phyloP scores from a whole-genome alignment of 2,329 filamentous ascomycete genomes.

The Aspergillus melleus region DNA sequence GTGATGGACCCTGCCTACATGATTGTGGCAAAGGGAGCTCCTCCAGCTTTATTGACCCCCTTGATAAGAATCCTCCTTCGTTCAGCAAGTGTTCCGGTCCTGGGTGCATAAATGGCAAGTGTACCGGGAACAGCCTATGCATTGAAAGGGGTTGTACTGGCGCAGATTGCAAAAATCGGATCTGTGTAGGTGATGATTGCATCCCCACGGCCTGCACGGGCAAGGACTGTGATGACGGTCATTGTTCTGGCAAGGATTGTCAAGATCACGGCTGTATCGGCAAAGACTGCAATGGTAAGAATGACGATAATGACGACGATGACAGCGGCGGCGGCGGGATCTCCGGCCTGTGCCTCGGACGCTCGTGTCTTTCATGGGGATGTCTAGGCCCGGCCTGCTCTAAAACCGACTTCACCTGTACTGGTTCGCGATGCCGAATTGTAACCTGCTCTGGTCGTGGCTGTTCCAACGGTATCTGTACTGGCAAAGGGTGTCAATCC shows the following conservation, averaged over 20 bases:
- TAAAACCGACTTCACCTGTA: constrained; percentile 4
- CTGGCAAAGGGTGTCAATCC: constrained; percentile 9
- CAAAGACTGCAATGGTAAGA: constrained; percentile 4
- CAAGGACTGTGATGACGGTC: constrained; percentile 2
- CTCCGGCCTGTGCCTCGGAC: constrained; percentile 7
- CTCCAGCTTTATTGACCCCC: constrained; percentile 11
- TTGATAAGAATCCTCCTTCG: constrained; percentile 12
- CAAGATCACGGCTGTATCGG: constrained; percentile 14
- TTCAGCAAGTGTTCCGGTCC: constrained; percentile 13
- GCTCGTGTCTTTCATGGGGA: constrained; percentile 12
- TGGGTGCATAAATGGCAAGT: constrained; percentile 11
- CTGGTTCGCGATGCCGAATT: constrained; percentile 6
- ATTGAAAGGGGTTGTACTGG: constrained; percentile 14
- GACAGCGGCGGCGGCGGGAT: not conserved
- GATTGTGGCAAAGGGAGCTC: constrained; percentile 5
- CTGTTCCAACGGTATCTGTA: constrained; percentile 13
- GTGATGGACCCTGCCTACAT: constrained; percentile 9
- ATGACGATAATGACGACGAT: not conserved
- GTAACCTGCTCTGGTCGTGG: constrained; percentile 15
- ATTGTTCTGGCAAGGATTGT: constrained; percentile 6
- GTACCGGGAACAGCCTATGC: constrained; percentile 1
- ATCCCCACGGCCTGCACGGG: constrained; percentile 14
- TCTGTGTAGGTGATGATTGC: constrained; percentile 11
- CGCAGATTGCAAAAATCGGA: constrained; percentile 9
- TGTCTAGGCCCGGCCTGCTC: constrained; percentile 13